Evolutionary conservation across 2,329 filamentous ascomycete species (phyloP).

Genomic region (Clonostachys chloroleuca): DNA sequence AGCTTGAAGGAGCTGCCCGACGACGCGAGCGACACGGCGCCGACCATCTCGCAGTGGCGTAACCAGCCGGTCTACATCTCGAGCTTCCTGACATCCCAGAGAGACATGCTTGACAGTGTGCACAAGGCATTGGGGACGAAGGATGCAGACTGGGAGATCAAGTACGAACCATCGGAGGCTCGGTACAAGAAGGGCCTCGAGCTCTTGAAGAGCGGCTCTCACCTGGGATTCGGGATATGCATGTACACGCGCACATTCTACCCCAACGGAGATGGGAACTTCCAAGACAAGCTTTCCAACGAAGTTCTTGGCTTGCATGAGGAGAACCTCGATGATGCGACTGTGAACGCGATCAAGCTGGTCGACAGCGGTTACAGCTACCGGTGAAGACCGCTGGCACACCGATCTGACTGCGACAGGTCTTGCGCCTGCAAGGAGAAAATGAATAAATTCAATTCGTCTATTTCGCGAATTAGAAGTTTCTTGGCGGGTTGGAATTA

Average conservation of each 20-base stretch:
- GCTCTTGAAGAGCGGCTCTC: constrained; percentile 30
- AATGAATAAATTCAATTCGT: too few species aligned
- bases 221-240: constrained; percentile 36
- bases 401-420: too few species aligned
- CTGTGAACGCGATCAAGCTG: constrained; percentile 40
- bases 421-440: too few species aligned
- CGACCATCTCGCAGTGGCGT: constrained; percentile 26
- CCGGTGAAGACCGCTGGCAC: too few species aligned
- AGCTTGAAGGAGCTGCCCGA: constrained; percentile 39
- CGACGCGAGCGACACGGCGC: constrained; percentile 24
- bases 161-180: constrained; percentile 29
- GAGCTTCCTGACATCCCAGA: constrained; percentile 56
- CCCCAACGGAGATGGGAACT: constrained; percentile 23
- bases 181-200: neutral
- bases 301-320: constrained; percentile 47
- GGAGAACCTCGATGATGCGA: constrained; percentile 55
- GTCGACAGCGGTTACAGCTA: neutral
- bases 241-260: constrained; percentile 56
- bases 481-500: too few species aligned
- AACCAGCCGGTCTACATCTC: constrained; percentile 46
- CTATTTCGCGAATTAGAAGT: too few species aligned
- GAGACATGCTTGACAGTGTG: constrained; percentile 60
- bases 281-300: constrained; percentile 33
- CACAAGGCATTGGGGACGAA: constrained; percentile 52
- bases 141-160: constrained; percentile 57